Evolutionary conservation across 2,329 filamentous ascomycete genomes (phyloP).

Genomic region (Xylariaceae sp.): DNA sequence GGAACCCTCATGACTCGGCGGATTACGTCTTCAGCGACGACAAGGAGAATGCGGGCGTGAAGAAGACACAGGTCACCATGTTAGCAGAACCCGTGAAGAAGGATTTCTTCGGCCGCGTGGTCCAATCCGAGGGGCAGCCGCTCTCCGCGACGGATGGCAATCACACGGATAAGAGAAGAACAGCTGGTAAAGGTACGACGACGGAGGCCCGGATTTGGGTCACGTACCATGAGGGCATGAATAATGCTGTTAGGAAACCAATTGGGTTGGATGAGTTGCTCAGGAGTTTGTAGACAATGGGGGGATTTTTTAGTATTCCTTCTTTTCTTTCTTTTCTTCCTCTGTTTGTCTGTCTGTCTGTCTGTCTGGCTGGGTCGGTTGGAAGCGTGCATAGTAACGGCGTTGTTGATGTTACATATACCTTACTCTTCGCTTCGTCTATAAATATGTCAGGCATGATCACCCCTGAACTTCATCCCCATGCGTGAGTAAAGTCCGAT

Average conservation of each 20-base stretch:
- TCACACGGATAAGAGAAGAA: slow-evolving; percentile 23
- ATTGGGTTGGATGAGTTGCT: slow-evolving; percentile 66
- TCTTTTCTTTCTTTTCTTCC: background rate
- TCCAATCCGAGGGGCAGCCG: slow-evolving; percentile 32
- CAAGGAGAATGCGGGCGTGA: slow-evolving; percentile 36
- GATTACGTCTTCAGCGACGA: slow-evolving; percentile 30
- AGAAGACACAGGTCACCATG: slow-evolving; percentile 15
- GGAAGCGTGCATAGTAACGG: slow-evolving; percentile 17
- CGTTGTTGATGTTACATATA: slow-evolving; percentile 12
- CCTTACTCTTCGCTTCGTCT: slow-evolving; percentile 2
- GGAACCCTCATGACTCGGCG: slow-evolving; percentile 31
- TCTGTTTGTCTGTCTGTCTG: background rate
- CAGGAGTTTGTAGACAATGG: slow-evolving; percentile 42
- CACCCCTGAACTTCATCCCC: background rate
- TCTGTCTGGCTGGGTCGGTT: background rate
- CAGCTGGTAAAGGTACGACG: slow-evolving; percentile 30
- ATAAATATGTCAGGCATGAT: background rate
- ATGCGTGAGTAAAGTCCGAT: background rate
- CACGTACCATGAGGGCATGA: slow-evolving; percentile 70
- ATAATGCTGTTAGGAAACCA: slow-evolving; percentile 72
- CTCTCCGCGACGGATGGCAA: slow-evolving; percentile 36
- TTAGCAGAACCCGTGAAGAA: slow-evolving; percentile 36
- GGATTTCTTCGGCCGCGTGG: slow-evolving; percentile 37
- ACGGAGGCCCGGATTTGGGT: slow-evolving; percentile 62
- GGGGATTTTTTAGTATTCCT: background rate